Evolutionary conservation across 106 monocot genomes (phyloP).

Genomic region (Xerophyta viscosa): DNA sequence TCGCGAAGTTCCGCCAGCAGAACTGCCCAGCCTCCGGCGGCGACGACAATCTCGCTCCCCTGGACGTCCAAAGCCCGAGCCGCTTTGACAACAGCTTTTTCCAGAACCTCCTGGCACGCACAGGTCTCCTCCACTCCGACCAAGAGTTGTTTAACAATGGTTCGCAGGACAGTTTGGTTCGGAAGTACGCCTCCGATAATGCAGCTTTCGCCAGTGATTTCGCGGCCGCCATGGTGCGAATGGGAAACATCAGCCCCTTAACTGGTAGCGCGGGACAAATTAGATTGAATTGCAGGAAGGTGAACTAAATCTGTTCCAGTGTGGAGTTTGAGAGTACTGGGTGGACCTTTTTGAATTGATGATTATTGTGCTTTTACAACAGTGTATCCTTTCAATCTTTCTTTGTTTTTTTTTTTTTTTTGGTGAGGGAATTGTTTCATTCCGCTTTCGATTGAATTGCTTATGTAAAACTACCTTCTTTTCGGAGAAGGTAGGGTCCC

Average conservation of each 20-base stretch:
- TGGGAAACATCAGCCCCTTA: constrained; percentile 43
- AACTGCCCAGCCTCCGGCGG: constrained; percentile 12
- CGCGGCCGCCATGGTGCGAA: constrained; percentile 44
- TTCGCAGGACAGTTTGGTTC: constrained; percentile 11
- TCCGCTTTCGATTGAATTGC: too few relatives aligned
- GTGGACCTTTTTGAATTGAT: too few relatives aligned
- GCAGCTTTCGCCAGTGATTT: constrained; percentile 17
- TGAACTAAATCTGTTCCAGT: constrained; percentile 16
- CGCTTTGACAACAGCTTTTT: constrained; percentile 8
- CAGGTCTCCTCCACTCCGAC: constrained; percentile 12
- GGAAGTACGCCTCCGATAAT: constrained; percentile 1
- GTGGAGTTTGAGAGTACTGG: too few relatives aligned
- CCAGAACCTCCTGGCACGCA: constrained; percentile 6
- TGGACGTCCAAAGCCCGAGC: constrained; percentile 7
- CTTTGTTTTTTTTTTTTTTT: too few relatives aligned
- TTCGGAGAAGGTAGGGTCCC: too few relatives aligned
- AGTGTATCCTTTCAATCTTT: too few relatives aligned
- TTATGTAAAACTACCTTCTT: too few relatives aligned
- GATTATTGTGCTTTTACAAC: too few relatives aligned
- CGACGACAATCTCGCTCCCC: constrained; percentile 12
- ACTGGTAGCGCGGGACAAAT: constrained; percentile 56
- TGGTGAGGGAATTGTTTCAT: too few relatives aligned
- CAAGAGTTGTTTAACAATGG: constrained; percentile 13
- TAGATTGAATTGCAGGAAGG: constrained; percentile 32
- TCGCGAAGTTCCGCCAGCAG: background rate